Conservation (phyloP, 352 stramenopile genomes). For the Phytophthora citricola region DNA sequence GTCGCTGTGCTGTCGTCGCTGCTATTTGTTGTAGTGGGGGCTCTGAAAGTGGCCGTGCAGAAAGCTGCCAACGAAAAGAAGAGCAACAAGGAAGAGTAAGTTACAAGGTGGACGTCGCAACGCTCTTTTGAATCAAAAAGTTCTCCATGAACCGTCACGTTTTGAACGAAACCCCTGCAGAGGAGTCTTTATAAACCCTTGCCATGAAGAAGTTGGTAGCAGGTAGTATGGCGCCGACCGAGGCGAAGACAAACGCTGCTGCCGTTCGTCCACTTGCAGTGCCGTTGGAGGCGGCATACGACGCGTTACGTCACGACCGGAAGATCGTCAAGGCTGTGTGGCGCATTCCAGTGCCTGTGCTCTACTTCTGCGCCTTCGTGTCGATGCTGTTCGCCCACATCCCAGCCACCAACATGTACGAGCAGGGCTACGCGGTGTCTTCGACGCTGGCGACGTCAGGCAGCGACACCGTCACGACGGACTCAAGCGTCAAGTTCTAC, state of each 20-base stretch:
- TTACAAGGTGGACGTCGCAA: neutral
- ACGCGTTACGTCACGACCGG: constrained; percentile 49
- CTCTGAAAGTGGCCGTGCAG: constrained; percentile 2
- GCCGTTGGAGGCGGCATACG: constrained; percentile 32
- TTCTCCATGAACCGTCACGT: neutral
- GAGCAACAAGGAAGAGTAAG: constrained; percentile 25
- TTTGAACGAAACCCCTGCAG: neutral
- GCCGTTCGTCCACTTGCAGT: constrained; percentile 7
- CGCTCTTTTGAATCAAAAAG: neutral
- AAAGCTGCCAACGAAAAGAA: constrained; percentile 1
- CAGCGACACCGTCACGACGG: constrained; percentile 49
- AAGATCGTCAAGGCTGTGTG: constrained; percentile 38
- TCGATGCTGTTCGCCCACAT: constrained; percentile 58
- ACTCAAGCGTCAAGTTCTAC: constrained; percentile 55
- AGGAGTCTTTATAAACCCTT: constrained; percentile 7
- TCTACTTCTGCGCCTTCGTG: constrained; percentile 55
- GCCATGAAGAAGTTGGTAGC: constrained; percentile 8
- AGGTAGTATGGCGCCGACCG: neutral
- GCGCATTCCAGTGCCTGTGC: constrained; percentile 39
- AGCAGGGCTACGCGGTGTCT: constrained; percentile 41
- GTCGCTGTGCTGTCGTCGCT: constrained; percentile 25
- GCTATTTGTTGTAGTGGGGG: constrained; percentile 33
- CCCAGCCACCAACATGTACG: constrained; percentile 42
- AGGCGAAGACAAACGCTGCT: neutral
- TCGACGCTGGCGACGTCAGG: constrained; percentile 47